phyloP scores from a whole-genome alignment of 768 basidiomycete genomes.

The Serendipita sp. region DNA sequence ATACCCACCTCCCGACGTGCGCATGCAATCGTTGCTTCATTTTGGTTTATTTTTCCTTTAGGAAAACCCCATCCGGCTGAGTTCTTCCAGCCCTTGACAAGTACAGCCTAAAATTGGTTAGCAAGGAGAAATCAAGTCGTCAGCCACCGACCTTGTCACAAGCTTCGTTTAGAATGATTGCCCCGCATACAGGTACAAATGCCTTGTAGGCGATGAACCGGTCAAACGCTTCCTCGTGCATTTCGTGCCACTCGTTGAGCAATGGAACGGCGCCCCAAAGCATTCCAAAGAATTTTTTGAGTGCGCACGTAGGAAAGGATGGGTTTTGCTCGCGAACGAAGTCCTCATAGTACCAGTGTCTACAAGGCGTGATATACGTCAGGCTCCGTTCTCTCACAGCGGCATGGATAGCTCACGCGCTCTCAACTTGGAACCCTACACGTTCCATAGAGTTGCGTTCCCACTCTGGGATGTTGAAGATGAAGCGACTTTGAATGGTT shows the following conservation, averaged over 20 bases:
- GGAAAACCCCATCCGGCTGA: conserved; percentile 99
- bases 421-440: conserved; percentile 97
- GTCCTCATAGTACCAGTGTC: conserved; percentile 99
- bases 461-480: conserved; percentile 87
- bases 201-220: conserved; percentile 95
- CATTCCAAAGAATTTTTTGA: conserved; percentile 88
- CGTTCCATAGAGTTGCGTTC: conserved; percentile 85
- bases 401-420: conserved; percentile 55
- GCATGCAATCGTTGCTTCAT: conserved; percentile 69
- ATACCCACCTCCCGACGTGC: conserved; percentile 74
- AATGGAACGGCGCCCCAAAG: conserved; percentile 76
- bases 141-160: conserved; percentile 78
- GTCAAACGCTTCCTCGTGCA: conserved; percentile 74
- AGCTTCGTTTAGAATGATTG: conserved; percentile 80
- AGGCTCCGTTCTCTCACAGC: conserved; percentile 10
- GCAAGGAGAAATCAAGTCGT: conserved; percentile 50
- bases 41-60: conserved; percentile 97
- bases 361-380: conserved; percentile 21
- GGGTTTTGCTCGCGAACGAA: conserved; percentile 88
- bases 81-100: conserved; percentile 97
- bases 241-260: conserved; percentile 65
- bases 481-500: conserved; percentile 55
- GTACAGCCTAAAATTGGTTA: conserved; percentile 60
- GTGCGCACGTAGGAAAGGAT: conserved; percentile 68
- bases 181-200: conserved; percentile 92